Evolutionary conservation across 2,329 filamentous ascomycete species (phyloP).

Genomic region (Fusarium globosum): DNA sequence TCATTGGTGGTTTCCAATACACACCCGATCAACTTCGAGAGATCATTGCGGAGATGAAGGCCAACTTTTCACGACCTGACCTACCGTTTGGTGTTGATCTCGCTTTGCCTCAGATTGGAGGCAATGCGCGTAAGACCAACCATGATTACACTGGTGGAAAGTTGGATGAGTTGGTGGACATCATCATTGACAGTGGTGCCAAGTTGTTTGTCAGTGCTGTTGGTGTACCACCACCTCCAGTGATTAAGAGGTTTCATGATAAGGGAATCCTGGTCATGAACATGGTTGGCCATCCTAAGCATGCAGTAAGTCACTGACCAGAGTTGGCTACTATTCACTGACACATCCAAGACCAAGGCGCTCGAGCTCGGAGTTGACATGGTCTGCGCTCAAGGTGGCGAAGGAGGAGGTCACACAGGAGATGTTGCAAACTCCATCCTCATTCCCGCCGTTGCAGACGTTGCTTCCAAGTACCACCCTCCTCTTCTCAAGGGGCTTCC

Average conservation of each 20-base stretch:
- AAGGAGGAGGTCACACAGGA: conserved; percentile 93
- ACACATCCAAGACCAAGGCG: conserved; percentile 68
- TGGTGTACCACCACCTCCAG: conserved; percentile 79
- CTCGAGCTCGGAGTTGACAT: conserved; percentile 89
- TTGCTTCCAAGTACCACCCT: conserved; percentile 78
- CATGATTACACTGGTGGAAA: conserved; percentile 95
- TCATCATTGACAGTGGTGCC: conserved; percentile 86
- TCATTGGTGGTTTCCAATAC: conserved; percentile 78
- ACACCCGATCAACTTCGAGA: conserved; percentile 78
- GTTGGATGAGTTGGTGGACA: conserved; percentile 87
- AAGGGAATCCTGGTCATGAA: conserved; percentile 92
- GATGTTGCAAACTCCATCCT: conserved; percentile 88
- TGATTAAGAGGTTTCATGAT: conserved; percentile 81
- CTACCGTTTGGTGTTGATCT: conserved; percentile 93
- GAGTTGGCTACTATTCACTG: too few relatives aligned
- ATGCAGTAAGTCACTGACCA: conserved; percentile 75
- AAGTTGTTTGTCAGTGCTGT: conserved; percentile 88
- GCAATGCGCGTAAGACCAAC: conserved; percentile 86
- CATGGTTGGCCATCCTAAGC: conserved; percentile 94
- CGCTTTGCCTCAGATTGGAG: conserved; percentile 89
- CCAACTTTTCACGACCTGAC: conserved; percentile 70
- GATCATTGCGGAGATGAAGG: conserved; percentile 89
- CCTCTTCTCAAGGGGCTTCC: conserved; percentile 74
- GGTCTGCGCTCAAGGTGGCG: conserved; percentile 90
- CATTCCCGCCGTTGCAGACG: conserved; percentile 87